Evolutionary conservation across 352 stramenopile genomes (phyloP).

Genomic region (Globisporangium canariense): DNA sequence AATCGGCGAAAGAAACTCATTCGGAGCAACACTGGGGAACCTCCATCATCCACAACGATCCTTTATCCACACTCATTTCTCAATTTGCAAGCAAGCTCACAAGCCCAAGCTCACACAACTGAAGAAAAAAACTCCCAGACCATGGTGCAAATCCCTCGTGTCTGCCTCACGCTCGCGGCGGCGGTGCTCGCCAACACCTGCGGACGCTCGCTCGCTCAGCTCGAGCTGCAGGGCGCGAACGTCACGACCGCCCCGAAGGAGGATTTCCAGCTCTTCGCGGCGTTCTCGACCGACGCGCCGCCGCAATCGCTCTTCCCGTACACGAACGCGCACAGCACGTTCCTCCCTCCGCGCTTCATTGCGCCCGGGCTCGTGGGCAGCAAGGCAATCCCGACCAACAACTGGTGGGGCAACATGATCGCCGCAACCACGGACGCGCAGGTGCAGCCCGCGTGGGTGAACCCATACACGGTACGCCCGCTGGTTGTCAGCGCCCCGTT

Average conservation of each 20-base stretch:
- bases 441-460: conserved; percentile 57
- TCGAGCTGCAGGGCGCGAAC: conserved; percentile 15
- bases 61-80: background rate
- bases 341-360: conserved; percentile 55
- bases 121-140: background rate
- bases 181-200: conserved; percentile 4
- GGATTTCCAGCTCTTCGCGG: conserved; percentile 27
- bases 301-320: conserved; percentile 21
- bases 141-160: conserved; percentile 2
- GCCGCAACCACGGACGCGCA: conserved; percentile 22
- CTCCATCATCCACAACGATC: no score
- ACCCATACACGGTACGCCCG: conserved; percentile 56
- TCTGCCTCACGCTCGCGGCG: background rate
- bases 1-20: background rate
- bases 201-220: conserved; percentile 15
- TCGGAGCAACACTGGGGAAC: no score
- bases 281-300: conserved; percentile 28
- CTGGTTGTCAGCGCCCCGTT: conserved; percentile 32
- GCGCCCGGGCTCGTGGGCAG: conserved; percentile 36
- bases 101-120: background rate
- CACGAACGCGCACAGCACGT: conserved; percentile 22
- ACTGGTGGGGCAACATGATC: conserved; percentile 79
- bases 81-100: conserved; percentile 9
- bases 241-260: conserved; percentile 23
- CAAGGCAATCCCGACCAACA: conserved; percentile 58